Conservation (phyloP, 2,329 filamentous ascomycete genomes). For the Aureobasidium namibiae region DNA sequence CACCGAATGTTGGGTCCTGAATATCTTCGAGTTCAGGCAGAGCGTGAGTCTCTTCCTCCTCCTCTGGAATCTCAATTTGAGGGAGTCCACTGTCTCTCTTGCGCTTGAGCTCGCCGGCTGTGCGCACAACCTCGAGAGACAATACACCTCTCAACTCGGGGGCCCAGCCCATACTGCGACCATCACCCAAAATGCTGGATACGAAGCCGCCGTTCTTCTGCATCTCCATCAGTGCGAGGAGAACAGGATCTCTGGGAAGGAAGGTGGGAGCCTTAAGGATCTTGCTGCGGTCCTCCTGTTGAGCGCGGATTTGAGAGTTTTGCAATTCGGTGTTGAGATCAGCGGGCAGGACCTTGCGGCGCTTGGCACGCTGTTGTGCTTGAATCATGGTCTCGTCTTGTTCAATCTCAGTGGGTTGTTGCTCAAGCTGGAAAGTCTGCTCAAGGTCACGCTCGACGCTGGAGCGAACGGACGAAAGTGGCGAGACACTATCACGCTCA, state of each 20-base stretch:
- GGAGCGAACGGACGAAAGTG: conserved; percentile 45
- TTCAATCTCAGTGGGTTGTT: conserved; percentile 36
- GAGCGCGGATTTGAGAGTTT: conserved; percentile 70
- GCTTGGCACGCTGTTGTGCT: conserved; percentile 62
- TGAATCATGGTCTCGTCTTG: conserved; percentile 46
- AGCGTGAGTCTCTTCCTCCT: conserved; percentile 45
- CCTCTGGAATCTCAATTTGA: conserved; percentile 61
- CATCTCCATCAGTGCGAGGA: conserved; percentile 83
- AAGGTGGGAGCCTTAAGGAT: conserved; percentile 79
- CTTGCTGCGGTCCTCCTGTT: conserved; percentile 75
- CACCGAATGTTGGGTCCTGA: conserved; percentile 18
- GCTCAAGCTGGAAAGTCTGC: conserved; percentile 44
- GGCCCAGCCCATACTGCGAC: conserved; percentile 71
- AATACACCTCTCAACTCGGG: conserved; percentile 87
- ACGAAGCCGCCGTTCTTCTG: conserved; percentile 89
- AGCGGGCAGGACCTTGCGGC: conserved; percentile 72
- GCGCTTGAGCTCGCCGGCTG: conserved; percentile 75
- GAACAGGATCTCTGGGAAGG: conserved; percentile 75
- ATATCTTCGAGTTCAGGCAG: conserved; percentile 26
- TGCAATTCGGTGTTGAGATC: conserved; percentile 74
- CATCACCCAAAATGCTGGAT: conserved; percentile 74
- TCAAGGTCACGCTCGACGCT: conserved; percentile 55
- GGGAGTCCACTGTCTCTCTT: conserved; percentile 86
- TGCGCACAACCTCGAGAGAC: conserved; percentile 73
- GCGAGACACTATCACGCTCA: conserved; percentile 42